Conservation (phyloP, 1,284 basidiomycete species). For the Caloboletus inedulis region DNA sequence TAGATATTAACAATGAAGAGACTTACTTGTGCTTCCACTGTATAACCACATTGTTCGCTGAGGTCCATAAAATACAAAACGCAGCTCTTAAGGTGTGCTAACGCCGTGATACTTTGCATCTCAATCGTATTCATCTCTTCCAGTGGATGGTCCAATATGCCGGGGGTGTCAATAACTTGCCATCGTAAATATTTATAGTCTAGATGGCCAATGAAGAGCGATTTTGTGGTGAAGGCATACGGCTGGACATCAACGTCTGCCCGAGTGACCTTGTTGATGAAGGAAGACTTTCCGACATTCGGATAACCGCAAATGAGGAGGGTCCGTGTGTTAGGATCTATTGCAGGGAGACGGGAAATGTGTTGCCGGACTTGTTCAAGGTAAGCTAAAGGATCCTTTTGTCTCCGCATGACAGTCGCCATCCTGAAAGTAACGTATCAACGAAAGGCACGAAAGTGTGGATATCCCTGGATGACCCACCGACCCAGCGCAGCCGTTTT, state of each 20-base stretch:
- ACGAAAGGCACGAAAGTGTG: not conserved
- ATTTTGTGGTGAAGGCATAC: constrained; percentile 97
- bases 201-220: constrained; percentile 92
- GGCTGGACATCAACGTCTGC: constrained; percentile 98
- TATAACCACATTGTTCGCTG: constrained; percentile 94
- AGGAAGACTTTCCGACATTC: constrained; percentile 96
- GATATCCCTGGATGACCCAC: constrained; percentile 41
- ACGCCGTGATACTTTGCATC: constrained; percentile 97
- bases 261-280: constrained; percentile 97
- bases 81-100: constrained; percentile 90
- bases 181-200: constrained; percentile 97
- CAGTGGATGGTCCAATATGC: constrained; percentile 88
- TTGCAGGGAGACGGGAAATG: constrained; percentile 92
- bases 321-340: constrained; percentile 95
- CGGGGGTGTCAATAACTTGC: constrained; percentile 97
- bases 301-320: constrained; percentile 96
- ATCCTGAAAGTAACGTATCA: constrained; percentile 51
- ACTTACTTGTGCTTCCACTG: constrained; percentile 85
- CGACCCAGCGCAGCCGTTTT: constrained; percentile 93
- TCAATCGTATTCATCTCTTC: constrained; percentile 99
- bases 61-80: constrained; percentile 97
- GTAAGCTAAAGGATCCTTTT: constrained; percentile 95
- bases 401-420: constrained; percentile 95
- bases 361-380: constrained; percentile 97
- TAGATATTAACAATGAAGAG: not conserved